These are phyloP conservation scores for Triangularia setosa DNA, from an alignment of 2,329 filamentous ascomycete genomes.

Conservation along the genomic window DNA sequence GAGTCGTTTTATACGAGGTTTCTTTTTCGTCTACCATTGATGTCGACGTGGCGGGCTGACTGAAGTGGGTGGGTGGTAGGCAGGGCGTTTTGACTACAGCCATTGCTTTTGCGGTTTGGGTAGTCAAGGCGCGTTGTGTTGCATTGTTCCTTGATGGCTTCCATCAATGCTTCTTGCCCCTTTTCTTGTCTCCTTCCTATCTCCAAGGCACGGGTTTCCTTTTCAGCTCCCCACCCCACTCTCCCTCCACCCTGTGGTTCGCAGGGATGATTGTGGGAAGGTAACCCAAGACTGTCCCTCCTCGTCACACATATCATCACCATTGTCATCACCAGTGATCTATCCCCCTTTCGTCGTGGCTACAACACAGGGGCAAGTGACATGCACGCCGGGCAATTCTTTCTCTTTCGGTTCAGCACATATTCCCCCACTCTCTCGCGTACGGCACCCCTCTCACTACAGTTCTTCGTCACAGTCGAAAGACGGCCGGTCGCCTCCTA, in stretches of 20 bases:
- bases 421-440: neutral
- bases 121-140: neutral
- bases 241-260: neutral
- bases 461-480: neutral
- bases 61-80: neutral
- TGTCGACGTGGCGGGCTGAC: neutral
- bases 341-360: neutral
- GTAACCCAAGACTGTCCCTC: neutral
- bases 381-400: neutral
- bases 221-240: neutral
- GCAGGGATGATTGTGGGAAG: neutral
- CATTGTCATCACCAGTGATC: neutral
- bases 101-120: neutral
- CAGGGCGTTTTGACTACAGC: neutral
- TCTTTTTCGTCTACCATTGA: neutral
- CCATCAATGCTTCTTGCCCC: neutral
- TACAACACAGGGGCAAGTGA: neutral
- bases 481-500: neutral
- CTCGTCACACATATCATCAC: neutral
- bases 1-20: constrained; percentile 3
- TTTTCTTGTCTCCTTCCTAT: neutral
- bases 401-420: neutral
- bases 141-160: neutral
- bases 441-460: neutral
- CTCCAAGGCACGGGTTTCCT: neutral